Percentiles rank a stretch among this genome's conserved stretches.
Evolutionary conservation across 2,329 filamentous ascomycete genomes (phyloP).

Genomic region (Botrytis cinerea): DNA sequence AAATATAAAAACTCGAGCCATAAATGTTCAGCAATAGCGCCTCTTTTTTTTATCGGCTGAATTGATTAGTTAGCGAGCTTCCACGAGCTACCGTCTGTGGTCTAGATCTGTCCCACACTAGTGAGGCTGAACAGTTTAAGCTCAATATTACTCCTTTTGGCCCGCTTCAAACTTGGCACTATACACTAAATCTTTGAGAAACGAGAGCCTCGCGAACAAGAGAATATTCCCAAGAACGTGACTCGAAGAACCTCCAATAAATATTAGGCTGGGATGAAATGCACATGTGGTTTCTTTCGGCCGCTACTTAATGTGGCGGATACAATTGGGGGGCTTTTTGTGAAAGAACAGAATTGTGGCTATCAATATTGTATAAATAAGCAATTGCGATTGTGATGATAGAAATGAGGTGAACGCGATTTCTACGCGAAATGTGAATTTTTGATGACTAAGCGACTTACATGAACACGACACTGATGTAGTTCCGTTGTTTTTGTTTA

Average conservation of each 20-base stretch:
- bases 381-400: not conserved
- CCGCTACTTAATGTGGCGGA: too few species aligned
- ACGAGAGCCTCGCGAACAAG: not conserved
- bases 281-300: not conserved
- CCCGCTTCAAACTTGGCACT: not conserved
- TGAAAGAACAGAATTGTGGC: not conserved
- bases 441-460: not conserved
- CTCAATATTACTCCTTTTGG: not conserved
- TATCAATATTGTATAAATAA: not conserved
- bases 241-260: not conserved
- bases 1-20: not conserved
- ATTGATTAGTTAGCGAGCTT: not conserved
- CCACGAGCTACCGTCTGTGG: not conserved
- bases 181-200: not conserved
- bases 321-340: too few species aligned
- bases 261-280: not conserved
- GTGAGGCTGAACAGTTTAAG: slow-evolving; percentile 6
- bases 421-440: not conserved
- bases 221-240: not conserved
- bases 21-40: not conserved
- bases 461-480: not conserved
- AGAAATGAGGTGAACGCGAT: not conserved
- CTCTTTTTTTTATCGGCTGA: not conserved
- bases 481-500: not conserved
- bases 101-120: not conserved